A percentile compares a stretch with the other conserved stretches of the same genome.
Conservation (phyloP, 1,284 basidiomycete genomes). For the Rhodotorula sp. region DNA sequence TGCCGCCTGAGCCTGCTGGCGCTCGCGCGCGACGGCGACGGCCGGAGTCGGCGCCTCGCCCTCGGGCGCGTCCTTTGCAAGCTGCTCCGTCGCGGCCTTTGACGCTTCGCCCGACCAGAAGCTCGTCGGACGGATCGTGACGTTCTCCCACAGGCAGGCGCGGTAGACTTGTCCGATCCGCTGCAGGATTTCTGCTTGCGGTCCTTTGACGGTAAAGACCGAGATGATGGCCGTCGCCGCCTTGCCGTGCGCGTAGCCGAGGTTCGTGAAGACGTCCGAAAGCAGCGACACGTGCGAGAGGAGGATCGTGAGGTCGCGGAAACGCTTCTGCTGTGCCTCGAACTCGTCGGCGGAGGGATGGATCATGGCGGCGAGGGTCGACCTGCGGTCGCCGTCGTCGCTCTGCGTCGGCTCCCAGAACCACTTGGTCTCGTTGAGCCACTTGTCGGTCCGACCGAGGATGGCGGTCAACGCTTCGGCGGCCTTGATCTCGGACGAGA, state of each 20-base stretch:
- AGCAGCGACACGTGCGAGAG: slow-evolving; percentile 79
- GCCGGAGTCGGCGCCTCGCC: slow-evolving; percentile 22
- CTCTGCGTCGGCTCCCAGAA: slow-evolving; percentile 62
- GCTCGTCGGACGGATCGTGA: slow-evolving; percentile 48
- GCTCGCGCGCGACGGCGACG: slow-evolving; percentile 12
- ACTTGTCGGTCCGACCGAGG: slow-evolving; percentile 67
- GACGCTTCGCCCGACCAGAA: slow-evolving; percentile 34
- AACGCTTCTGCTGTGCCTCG: slow-evolving; percentile 62
- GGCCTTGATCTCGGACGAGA: slow-evolving; percentile 82
- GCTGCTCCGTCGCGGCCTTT: slow-evolving; percentile 26
- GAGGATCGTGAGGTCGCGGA: slow-evolving; percentile 74
- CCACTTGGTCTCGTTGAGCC: slow-evolving; percentile 66
- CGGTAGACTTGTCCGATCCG: slow-evolving; percentile 81
- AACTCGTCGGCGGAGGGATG: slow-evolving; percentile 56
- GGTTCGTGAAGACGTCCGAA: slow-evolving; percentile 83
- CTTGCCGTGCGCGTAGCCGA: slow-evolving; percentile 78
- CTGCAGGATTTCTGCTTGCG: slow-evolving; percentile 61
- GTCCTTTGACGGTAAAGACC: slow-evolving; percentile 64
- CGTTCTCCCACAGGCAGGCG: slow-evolving; percentile 81
- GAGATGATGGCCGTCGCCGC: slow-evolving; percentile 73
- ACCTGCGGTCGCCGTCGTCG: slow-evolving; percentile 53
- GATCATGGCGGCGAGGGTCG: slow-evolving; percentile 63
- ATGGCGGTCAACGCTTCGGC: slow-evolving; percentile 72
- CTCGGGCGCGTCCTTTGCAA: slow-evolving; percentile 25
- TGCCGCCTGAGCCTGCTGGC: slow-evolving; percentile 19